Conservation (phyloP, 805 yeast genomes). For the Hanseniaspora lachancei region DNA sequence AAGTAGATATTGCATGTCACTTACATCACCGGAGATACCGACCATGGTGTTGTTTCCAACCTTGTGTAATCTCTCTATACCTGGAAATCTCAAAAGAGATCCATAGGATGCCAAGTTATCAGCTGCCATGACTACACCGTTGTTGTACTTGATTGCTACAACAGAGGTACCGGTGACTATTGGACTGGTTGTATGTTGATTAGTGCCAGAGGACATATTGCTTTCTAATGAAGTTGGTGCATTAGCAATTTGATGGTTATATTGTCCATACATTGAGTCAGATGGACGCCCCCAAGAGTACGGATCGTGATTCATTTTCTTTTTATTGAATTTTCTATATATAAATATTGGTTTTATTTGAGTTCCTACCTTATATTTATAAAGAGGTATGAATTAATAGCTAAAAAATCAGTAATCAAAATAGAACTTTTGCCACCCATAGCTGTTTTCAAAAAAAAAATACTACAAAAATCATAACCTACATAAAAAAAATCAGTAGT, state of each 20-base stretch:
- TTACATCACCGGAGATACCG: slow-evolving; percentile 87
- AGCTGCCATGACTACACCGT: slow-evolving; percentile 89
- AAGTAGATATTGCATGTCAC: slow-evolving; percentile 79
- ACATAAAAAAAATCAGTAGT: no score
- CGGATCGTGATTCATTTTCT: slow-evolving; percentile 97
- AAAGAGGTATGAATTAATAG: no score
- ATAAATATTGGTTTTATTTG: not conserved
- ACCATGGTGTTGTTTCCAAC: slow-evolving; percentile 82
- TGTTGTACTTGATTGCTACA: slow-evolving; percentile 74
- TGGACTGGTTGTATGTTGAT: slow-evolving; percentile 83
- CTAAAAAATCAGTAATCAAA: no score
- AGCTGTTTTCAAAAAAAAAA: not conserved
- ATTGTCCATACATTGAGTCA: slow-evolving; percentile 66
- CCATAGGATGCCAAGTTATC: slow-evolving; percentile 92
- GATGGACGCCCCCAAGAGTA: slow-evolving; percentile 91
- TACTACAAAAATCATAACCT: no score
- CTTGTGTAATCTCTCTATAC: slow-evolving; percentile 69
- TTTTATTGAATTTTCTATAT: slow-evolving; percentile 21
- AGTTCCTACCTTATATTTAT: not conserved
- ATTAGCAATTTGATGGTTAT: slow-evolving; percentile 60
- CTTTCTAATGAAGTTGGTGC: slow-evolving; percentile 6
- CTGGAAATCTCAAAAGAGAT: slow-evolving; percentile 71
- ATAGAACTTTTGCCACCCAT: slow-evolving; percentile 4
- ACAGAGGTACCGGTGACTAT: slow-evolving; percentile 95
- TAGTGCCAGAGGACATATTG: slow-evolving; percentile 51